Evolutionary conservation across 2,329 filamentous ascomycete species (phyloP), one percentile per base, ranked within the genome.

Genomic region (Colletotrichum musicola): DNA sequence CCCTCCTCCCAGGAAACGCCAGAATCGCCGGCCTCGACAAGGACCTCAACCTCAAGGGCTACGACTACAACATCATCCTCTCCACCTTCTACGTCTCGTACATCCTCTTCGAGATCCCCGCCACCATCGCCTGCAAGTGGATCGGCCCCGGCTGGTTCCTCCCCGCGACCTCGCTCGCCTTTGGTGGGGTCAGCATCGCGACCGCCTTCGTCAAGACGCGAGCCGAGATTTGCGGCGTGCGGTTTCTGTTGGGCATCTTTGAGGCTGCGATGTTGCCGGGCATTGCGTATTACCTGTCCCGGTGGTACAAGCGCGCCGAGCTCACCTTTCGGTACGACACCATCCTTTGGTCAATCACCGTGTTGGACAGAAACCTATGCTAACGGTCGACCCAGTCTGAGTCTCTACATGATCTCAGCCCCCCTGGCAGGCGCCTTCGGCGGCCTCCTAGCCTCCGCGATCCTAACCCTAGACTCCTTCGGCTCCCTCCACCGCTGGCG

Each of bases 221-320:
- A 20, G 78, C 83, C 1, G 77, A 81, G 18, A 78, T 82, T 2
- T 88, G 83, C 44, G 90, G 84, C 14, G 90, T 93, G 0, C 87
- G 92, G 5, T 93, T 93, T 72, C 71, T 93, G 0, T 84, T 93
- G 0, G 89, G 89, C 10, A 78, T 91, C 12, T 93, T 93, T 66
- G 92, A 94, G 77, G 89, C 92, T 0, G 92, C 91, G 7, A 89
- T 94, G 86, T 78, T 93, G 62, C 92, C 92, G 0, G 91, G 92
- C 0, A 92, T 93, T 47, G 90, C 90, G 0, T 94, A 93, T 77
- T 93, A 93, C 73, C 80, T 93, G 20, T 90, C 87, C 1, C 82
- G 91, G 59, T 93, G 91, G 91, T 93, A 93, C 72, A 83, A 90
- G n/a, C 83, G 89, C 38, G 86, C 85, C 57, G 91, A 94, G 77